Evolutionary conservation across 2,329 filamentous ascomycete genomes (phyloP).

Genomic region (Neobulgaria alba): DNA sequence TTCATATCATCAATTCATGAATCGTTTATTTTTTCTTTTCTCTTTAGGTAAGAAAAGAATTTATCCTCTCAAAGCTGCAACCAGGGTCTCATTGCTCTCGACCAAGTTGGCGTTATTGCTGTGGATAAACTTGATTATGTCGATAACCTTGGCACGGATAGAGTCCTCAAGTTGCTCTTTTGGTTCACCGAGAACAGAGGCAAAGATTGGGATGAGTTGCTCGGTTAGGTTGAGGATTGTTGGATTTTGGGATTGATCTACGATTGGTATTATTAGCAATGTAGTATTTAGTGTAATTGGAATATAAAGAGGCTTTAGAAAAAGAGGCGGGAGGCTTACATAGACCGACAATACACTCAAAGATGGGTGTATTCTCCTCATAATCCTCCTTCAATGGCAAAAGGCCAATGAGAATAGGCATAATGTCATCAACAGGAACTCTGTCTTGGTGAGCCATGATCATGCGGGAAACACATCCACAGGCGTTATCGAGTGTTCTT

Average conservation of each 20-base stretch:
- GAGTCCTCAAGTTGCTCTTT: conserved; percentile 68
- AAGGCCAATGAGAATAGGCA: conserved; percentile 69
- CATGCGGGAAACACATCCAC: conserved; percentile 85
- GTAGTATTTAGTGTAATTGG: too few species aligned
- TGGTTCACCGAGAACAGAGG: conserved; percentile 62
- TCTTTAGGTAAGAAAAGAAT: neutral
- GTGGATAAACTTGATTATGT: conserved; percentile 43
- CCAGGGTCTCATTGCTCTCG: conserved; percentile 20
- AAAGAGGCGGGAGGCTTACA: too few species aligned
- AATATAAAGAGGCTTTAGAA: too few species aligned
- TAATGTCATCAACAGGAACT: conserved; percentile 71
- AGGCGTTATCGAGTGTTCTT: conserved; percentile 84
- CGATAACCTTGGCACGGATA: conserved; percentile 57
- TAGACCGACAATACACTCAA: conserved; percentile 79
- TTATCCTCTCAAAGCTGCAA: conserved; percentile 9
- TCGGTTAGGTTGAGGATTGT: conserved; percentile 63
- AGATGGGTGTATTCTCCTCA: conserved; percentile 93
- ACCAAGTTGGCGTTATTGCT: conserved; percentile 23
- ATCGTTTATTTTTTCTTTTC: conserved; percentile 6
- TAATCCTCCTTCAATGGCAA: conserved; percentile 88
- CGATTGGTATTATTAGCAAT: neutral
- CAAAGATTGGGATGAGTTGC: conserved; percentile 61
- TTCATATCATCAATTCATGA: conserved; percentile 16
- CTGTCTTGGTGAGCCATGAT: conserved; percentile 80
- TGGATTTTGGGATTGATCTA: conserved; percentile 59